Evolutionary conservation across 2,329 filamentous ascomycete genomes (phyloP), one percentile per base, ranked within the genome.

Genomic region (Boeremia lycopersici): DNA sequence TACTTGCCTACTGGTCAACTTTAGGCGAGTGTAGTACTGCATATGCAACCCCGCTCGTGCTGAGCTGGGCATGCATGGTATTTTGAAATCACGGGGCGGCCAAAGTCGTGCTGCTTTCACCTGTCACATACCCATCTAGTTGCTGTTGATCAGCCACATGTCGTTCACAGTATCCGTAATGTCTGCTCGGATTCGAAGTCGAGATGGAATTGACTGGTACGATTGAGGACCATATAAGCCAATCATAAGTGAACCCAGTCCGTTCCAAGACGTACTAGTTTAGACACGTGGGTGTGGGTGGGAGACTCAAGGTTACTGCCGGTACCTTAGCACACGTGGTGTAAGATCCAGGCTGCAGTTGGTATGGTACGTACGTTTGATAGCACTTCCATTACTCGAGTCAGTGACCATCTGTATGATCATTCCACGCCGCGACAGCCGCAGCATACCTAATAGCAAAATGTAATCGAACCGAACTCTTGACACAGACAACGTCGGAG

Each of bases 11-110:
- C 46, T 57, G 36, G 41, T 40, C 23, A 12, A 30, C 8, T n/a
- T 31, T 41, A 48, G 48, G 39, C 44, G 53, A 53, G 35, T 25
- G 30, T 44, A 31, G 39, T 40, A 46, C 31, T 47, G 50, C 55
- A 54, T 41, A 48, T 54, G 46, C 47, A 48, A 54, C 55, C 55
- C 55, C 55, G 46, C 55, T 57, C 39, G 33, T 43, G 31, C 40
- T 54, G n/a, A 29, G 41, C 46, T 49, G 46, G 52, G 35, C 52
- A 42, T 46, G 46, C 42, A 50, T 19, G 29, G 4, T 7, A 35
- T 7, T 28, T 41, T 13, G 17, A 2, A 6, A 45, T 12, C 13
- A 36, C 36, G 12, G 26, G 9, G 8, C 25, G 11, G 33, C 33
- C 19, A 12, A 31, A 44, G 36, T 33, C 26, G 28, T 28, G 7